Evolutionary conservation across 2,329 filamentous ascomycete genomes (phyloP).

Genomic region (Cordyceps javanica): DNA sequence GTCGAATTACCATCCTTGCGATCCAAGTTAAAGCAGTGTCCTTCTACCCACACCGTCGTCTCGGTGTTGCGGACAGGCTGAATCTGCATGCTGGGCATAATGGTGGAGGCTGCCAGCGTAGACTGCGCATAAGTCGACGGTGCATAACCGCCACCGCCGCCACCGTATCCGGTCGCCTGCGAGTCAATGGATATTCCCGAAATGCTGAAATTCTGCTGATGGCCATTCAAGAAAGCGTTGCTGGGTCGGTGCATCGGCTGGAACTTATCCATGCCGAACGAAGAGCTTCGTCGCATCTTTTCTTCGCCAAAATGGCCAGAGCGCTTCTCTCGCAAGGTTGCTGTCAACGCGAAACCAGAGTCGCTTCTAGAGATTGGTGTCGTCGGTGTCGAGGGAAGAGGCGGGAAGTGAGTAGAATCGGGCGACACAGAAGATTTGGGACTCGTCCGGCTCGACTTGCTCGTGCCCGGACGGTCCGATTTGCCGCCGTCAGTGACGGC

Average conservation of each 20-base stretch:
- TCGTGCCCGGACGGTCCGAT: slow-evolving; percentile 72
- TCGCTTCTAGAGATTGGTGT: slow-evolving; percentile 85
- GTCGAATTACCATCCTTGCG: slow-evolving; percentile 51
- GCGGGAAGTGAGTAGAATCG: slow-evolving; percentile 69
- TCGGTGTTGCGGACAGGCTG: slow-evolving; percentile 75
- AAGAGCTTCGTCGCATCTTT: slow-evolving; percentile 81
- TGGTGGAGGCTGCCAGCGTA: slow-evolving; percentile 77
- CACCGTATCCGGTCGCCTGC: slow-evolving; percentile 57
- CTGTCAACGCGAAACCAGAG: slow-evolving; percentile 80
- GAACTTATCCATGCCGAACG: slow-evolving; percentile 73
- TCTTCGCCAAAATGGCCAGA: slow-evolving; percentile 85
- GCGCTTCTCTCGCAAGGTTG: slow-evolving; percentile 85
- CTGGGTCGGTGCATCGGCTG: slow-evolving; percentile 62
- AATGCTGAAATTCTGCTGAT: slow-evolving; percentile 53
- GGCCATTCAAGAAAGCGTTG: slow-evolving; percentile 65
- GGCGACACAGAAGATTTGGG: slow-evolving; percentile 66
- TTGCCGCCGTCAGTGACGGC: slow-evolving; percentile 61
- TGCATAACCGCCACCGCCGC: slow-evolving; percentile 57
- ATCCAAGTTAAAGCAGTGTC: slow-evolving; percentile 69
- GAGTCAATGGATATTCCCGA: slow-evolving; percentile 57
- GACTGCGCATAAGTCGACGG: slow-evolving; percentile 81
- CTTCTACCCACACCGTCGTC: slow-evolving; percentile 76
- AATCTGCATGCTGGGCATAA: slow-evolving; percentile 79
- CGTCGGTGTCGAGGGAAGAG: slow-evolving; percentile 65
- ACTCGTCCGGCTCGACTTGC: slow-evolving; percentile 56